phyloP scores from a whole-genome alignment of 768 basidiomycete genomes.

The Podaxis pistillaris region DNA sequence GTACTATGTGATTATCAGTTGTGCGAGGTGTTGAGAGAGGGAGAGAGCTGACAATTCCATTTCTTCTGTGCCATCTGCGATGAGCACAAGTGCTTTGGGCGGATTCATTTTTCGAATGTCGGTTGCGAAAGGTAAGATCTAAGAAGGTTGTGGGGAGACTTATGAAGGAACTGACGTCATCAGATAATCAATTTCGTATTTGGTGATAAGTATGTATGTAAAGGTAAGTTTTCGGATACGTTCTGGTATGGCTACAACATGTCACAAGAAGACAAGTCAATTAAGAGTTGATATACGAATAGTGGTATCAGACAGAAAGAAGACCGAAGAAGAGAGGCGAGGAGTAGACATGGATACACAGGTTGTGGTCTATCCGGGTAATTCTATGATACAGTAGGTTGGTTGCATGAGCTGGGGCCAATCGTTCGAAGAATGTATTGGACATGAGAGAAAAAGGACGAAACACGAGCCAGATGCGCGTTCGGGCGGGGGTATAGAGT shows the following conservation, averaged over 20 bases:
- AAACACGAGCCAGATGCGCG: slow-evolving; percentile 13
- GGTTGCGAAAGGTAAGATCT: background rate
- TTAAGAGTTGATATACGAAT: background rate
- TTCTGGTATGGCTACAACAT: slow-evolving; percentile 10
- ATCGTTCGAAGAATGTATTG: background rate
- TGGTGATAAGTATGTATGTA: background rate
- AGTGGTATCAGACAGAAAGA: background rate
- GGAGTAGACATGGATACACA: background rate
- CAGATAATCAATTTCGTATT: background rate
- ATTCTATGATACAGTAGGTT: slow-evolving; percentile 13
- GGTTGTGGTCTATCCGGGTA: slow-evolving; percentile 8
- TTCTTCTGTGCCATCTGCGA: slow-evolving; percentile 85
- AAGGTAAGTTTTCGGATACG: background rate
- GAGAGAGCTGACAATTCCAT: slow-evolving; percentile 72
- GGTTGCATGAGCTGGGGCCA: background rate
- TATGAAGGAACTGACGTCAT: slow-evolving; percentile 3
- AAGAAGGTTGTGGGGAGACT: background rate
- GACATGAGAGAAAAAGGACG: background rate
- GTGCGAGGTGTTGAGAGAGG: background rate
- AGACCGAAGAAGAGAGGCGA: background rate
- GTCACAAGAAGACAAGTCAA: background rate
- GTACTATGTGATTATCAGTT: slow-evolving; percentile 43
- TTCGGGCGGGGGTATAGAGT: slow-evolving; percentile 4
- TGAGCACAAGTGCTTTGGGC: slow-evolving; percentile 66
- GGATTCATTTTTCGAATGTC: slow-evolving; percentile 14